phyloP scores from a whole-genome alignment of 495 filamentous ascomycete genomes.

The Lasiosphaeria ovina region DNA sequence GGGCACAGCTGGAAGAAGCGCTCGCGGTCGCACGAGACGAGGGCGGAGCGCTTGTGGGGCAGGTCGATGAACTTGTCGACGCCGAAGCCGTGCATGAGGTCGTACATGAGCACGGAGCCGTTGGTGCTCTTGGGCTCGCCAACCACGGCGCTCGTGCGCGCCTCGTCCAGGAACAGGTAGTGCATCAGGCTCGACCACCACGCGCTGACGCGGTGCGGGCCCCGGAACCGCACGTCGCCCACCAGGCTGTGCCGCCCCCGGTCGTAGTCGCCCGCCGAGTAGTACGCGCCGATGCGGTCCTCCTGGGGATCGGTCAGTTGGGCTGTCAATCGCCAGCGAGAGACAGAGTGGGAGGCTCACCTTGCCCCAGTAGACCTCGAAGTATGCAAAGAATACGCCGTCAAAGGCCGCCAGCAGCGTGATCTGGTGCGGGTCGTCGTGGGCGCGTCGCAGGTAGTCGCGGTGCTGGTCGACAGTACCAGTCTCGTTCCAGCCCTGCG shows the following conservation, averaged over 20 bases:
- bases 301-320: constrained; percentile 44
- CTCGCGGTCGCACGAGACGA: constrained; percentile 59
- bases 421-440: constrained; percentile 62
- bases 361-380: constrained; percentile 72
- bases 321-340: neutral
- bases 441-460: constrained; percentile 57
- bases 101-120: constrained; percentile 61
- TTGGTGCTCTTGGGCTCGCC: constrained; percentile 65
- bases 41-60: constrained; percentile 64
- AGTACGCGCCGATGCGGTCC: constrained; percentile 65
- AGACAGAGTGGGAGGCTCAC: constrained; percentile 32
- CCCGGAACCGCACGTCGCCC: constrained; percentile 60
- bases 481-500: constrained; percentile 66
- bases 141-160: constrained; percentile 59
- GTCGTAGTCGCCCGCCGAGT: constrained; percentile 61
- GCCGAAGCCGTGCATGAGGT: constrained; percentile 62
- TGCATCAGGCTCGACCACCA: constrained; percentile 71
- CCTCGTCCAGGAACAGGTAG: constrained; percentile 68
- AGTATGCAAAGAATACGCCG: constrained; percentile 62
- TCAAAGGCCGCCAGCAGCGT: constrained; percentile 62
- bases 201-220: constrained; percentile 62
- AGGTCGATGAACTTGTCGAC: constrained; percentile 66
- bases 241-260: constrained; percentile 68
- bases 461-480: constrained; percentile 62
- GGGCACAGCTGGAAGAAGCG: constrained; percentile 68